A percentile compares a stretch with the other conserved stretches of the same genome.
These are phyloP conservation scores for Boletellus deceptivus DNA, from an alignment of 1,284 basidiomycete species.

Conservation along the genomic window DNA sequence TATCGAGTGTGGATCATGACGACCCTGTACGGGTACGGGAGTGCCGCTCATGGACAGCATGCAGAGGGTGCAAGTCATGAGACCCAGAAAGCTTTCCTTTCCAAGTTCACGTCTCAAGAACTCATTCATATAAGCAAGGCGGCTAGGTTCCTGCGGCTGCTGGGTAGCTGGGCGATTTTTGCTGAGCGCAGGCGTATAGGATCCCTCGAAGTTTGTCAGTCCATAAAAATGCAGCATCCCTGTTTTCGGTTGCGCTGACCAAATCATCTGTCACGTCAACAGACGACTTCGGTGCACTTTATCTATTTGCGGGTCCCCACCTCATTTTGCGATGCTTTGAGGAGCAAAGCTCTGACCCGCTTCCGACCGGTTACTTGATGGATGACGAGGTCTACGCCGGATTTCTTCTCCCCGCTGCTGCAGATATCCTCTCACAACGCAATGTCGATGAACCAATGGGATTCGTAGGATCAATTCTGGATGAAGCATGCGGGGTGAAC, in stretches of 20 bases:
- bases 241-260: too few relatives aligned
- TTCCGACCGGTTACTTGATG: not conserved
- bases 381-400: constrained; percentile 1
- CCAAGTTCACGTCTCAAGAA: constrained; percentile 16
- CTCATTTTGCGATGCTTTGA: constrained; percentile 17
- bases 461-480: constrained; percentile 16
- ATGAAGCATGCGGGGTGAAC: constrained; percentile 8
- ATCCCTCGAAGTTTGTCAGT: too few relatives aligned
- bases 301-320: constrained; percentile 17
- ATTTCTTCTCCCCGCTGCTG: constrained; percentile 4
- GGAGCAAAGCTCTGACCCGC: constrained; percentile 7
- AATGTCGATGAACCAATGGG: not conserved
- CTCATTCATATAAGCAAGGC: constrained; percentile 14
- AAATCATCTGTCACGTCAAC: too few relatives aligned
- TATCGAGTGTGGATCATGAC: constrained; percentile 34
- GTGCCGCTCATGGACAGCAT: not conserved
- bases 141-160: constrained; percentile 6
- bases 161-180: constrained; percentile 4
- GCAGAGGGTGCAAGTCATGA: not conserved
- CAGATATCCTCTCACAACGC: constrained; percentile 5
- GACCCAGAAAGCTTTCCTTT: constrained; percentile 11
- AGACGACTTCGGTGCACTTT: not conserved
- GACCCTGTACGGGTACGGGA: constrained; percentile 8
- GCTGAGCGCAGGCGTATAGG: too few relatives aligned
- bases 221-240: too few relatives aligned